A percentile compares a stretch with the other conserved stretches of the same genome.
Evolutionary conservation across 2,329 filamentous ascomycete species (phyloP).

Genomic region (Tolypocladium capitatum): DNA sequence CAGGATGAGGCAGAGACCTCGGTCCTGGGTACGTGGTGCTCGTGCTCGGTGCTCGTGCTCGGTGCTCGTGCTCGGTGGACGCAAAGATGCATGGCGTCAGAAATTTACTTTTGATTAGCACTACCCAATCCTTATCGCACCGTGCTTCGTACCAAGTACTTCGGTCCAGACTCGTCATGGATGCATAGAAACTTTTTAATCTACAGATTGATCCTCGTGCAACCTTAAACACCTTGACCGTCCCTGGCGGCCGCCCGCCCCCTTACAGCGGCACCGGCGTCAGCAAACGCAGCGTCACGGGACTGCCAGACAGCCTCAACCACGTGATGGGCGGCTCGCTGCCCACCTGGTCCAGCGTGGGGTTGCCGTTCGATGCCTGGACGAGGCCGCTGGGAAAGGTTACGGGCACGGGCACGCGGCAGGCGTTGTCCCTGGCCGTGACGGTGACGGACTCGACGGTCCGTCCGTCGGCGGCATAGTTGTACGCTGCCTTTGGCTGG

Average conservation of each 20-base stretch:
- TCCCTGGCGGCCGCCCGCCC: background rate
- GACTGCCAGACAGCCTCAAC: conserved; percentile 29
- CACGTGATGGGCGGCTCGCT: conserved; percentile 37
- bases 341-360: conserved; percentile 36
- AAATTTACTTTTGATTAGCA: too few relatives aligned
- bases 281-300: conserved; percentile 25
- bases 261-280: background rate
- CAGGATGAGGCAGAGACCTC: too few relatives aligned
- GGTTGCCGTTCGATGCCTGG: conserved; percentile 27
- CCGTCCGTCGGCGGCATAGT: conserved; percentile 24
- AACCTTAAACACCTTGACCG: too few relatives aligned
- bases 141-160: too few relatives aligned
- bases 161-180: too few relatives aligned
- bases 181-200: too few relatives aligned
- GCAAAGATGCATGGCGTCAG: too few relatives aligned
- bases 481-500: conserved; percentile 33
- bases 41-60: too few relatives aligned
- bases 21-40: too few relatives aligned
- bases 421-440: conserved; percentile 33
- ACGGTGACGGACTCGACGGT: conserved; percentile 38
- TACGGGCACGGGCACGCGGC: conserved; percentile 37
- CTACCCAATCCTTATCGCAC: too few relatives aligned
- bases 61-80: too few relatives aligned
- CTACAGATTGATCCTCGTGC: too few relatives aligned
- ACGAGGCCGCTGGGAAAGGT: conserved; percentile 33